These are phyloP conservation scores for Cystobasidium onofrii DNA, from an alignment of 768 basidiomycete species.

Conservation along the genomic window DNA sequence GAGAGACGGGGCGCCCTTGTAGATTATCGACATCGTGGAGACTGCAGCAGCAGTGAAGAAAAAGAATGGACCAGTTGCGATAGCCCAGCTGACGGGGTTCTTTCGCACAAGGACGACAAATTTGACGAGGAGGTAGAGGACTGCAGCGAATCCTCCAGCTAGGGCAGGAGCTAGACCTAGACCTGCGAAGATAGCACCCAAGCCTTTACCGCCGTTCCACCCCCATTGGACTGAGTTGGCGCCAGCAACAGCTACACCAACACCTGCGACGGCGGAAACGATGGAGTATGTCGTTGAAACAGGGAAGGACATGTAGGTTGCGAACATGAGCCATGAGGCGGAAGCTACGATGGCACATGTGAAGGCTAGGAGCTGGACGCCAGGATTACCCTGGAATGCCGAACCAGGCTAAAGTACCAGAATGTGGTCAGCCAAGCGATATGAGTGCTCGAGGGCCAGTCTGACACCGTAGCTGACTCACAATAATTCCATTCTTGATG, in stretches of 20 bases:
- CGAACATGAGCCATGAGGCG: conserved; percentile 42
- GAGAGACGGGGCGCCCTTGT: conserved; percentile 48
- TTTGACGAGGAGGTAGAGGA: conserved; percentile 46
- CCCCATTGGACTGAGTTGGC: conserved; percentile 48
- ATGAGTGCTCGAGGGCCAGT: no score
- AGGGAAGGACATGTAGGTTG: conserved; percentile 46
- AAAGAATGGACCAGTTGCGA: conserved; percentile 42
- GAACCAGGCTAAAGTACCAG: background rate
- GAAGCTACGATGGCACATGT: conserved; percentile 46
- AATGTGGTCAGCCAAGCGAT: background rate
- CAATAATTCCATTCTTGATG: conserved; percentile 50
- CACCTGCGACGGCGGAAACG: conserved; percentile 49
- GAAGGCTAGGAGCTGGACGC: conserved; percentile 48
- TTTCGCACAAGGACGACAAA: conserved; percentile 45
- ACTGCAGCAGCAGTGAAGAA: conserved; percentile 43
- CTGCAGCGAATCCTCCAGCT: conserved; percentile 45
- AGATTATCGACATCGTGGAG: conserved; percentile 43
- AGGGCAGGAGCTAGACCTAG: conserved; percentile 40
- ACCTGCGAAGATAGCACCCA: conserved; percentile 47
- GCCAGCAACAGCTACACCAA: conserved; percentile 46
- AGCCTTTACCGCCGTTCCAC: conserved; percentile 48
- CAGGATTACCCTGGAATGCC: conserved; percentile 46
- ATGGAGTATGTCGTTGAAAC: conserved; percentile 51
- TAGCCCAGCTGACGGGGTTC: conserved; percentile 43
- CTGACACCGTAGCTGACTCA: background rate